A percentile compares a stretch with the other conserved stretches of the same genome.
Conservation (phyloP, 1,284 basidiomycete genomes). For the Cryptococcus sp. region DNA sequence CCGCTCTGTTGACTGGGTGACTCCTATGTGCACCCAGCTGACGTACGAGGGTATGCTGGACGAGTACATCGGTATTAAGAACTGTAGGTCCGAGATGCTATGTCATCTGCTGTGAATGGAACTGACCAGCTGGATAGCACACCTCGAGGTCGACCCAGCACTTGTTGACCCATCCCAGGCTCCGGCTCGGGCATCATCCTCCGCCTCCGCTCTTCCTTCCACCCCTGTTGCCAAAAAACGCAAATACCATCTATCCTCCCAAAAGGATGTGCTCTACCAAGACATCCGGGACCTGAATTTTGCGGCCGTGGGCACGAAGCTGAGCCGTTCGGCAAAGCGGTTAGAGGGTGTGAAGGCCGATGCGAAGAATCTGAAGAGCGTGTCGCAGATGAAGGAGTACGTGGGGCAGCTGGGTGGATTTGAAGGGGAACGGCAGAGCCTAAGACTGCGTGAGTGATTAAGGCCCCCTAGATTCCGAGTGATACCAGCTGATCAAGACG, state of each 20-base stretch:
- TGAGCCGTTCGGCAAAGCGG: slow-evolving; percentile 76
- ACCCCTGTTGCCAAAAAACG: slow-evolving; percentile 66
- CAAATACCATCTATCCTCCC: slow-evolving; percentile 74
- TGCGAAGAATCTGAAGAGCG: slow-evolving; percentile 62
- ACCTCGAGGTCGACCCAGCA: slow-evolving; percentile 82
- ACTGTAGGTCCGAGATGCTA: slow-evolving; percentile 58
- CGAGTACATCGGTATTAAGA: slow-evolving; percentile 83
- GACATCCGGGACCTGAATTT: slow-evolving; percentile 92
- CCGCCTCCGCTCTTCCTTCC: slow-evolving; percentile 51
- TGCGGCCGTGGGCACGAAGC: slow-evolving; percentile 77
- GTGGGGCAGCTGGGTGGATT: slow-evolving; percentile 90
- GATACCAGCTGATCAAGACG: not conserved
- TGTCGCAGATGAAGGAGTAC: slow-evolving; percentile 88
- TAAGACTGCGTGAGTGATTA: slow-evolving; percentile 70
- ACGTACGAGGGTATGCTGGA: slow-evolving; percentile 98
- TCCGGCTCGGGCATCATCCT: slow-evolving; percentile 47
- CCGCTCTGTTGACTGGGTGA: slow-evolving; percentile 90
- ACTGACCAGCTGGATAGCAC: slow-evolving; percentile 56
- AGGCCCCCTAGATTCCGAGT: not conserved
- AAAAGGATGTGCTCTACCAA: slow-evolving; percentile 75
- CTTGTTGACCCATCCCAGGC: slow-evolving; percentile 59
- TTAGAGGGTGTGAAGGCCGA: slow-evolving; percentile 79
- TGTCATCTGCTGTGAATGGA: slow-evolving; percentile 1
- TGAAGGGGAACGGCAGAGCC: slow-evolving; percentile 82
- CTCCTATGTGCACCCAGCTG: slow-evolving; percentile 89